Evolutionary conservation across 768 basidiomycete species (phyloP).

Genomic region (Rickenella mellea): DNA sequence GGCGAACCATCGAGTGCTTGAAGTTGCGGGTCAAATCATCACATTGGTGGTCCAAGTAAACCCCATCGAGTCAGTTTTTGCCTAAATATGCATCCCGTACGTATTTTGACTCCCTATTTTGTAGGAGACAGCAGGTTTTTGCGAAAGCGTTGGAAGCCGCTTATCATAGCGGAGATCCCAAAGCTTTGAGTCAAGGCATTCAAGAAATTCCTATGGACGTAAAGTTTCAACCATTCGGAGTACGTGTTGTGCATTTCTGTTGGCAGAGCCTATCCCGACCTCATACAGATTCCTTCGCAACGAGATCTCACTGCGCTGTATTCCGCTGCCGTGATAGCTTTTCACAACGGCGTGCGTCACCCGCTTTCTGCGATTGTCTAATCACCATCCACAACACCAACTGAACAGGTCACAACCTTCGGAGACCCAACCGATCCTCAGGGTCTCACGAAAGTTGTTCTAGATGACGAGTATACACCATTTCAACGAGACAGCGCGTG

Average conservation of each 20-base stretch:
- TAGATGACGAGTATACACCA: conserved; percentile 49
- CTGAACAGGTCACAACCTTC: conserved; percentile 3
- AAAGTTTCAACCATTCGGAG: conserved; percentile 43
- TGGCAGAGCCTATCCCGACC: conserved; percentile 7
- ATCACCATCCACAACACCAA: neutral
- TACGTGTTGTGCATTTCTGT: conserved; percentile 17
- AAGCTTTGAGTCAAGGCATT: conserved; percentile 44
- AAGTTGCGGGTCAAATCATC: conserved; percentile 56
- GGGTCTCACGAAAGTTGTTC: conserved; percentile 41
- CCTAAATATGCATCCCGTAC: neutral
- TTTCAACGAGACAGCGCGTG: conserved; percentile 47
- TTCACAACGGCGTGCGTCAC: conserved; percentile 57
- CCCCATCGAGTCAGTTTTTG: conserved; percentile 47
- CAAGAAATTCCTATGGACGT: conserved; percentile 32
- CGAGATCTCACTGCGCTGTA: conserved; percentile 62
- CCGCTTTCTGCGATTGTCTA: neutral
- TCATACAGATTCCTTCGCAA: conserved; percentile 23
- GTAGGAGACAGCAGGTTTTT: conserved; percentile 60
- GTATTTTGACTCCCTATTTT: neutral
- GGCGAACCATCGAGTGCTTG: conserved; percentile 45
- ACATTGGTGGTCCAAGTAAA: conserved; percentile 58
- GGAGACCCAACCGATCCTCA: conserved; percentile 41
- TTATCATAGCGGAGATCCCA: conserved; percentile 44
- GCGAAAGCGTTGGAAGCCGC: conserved; percentile 33
- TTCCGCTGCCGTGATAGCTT: conserved; percentile 51